Conservation (phyloP, 305 asterid species). For the Solanum hybrid region DNA sequence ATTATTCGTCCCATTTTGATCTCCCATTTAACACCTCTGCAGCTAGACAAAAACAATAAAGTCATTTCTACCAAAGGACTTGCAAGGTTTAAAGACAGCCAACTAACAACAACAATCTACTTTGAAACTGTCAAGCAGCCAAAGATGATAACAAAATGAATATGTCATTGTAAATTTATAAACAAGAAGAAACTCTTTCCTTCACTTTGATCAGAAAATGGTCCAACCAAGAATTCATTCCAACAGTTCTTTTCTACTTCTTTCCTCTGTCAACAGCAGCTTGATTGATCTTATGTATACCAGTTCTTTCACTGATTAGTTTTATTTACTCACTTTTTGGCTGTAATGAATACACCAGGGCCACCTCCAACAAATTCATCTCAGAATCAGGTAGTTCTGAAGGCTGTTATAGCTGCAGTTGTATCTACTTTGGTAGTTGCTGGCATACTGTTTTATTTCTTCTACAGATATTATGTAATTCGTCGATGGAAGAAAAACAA, state of each 20-base stretch:
- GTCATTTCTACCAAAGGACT: background rate
- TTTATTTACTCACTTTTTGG: background rate
- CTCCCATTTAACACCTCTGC: background rate
- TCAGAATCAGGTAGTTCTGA: constrained; percentile 21
- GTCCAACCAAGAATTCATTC: background rate
- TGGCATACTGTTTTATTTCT: constrained; percentile 28
- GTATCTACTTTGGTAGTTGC: constrained; percentile 25
- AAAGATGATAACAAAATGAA: background rate
- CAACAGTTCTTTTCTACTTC: background rate
- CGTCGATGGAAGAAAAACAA: constrained; percentile 16
- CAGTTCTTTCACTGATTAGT: background rate
- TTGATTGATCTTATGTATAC: background rate
- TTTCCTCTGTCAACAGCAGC: background rate
- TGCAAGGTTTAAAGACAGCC: background rate
- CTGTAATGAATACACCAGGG: background rate
- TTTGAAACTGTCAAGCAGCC: constrained; percentile 16
- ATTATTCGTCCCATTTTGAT: background rate
- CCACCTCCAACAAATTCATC: constrained; percentile 2
- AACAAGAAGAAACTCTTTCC: background rate
- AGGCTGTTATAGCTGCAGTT: constrained; percentile 45
- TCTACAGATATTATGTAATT: constrained; percentile 21
- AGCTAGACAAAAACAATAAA: background rate
- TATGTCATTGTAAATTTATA: background rate
- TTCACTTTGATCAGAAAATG: background rate
- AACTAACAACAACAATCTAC: constrained; percentile 10